Percentiles rank a stretch among this genome's conserved stretches.
Conservation (phyloP, 225 moss, liverwort and hornwort species). For the Polytrichum commune region DNA sequence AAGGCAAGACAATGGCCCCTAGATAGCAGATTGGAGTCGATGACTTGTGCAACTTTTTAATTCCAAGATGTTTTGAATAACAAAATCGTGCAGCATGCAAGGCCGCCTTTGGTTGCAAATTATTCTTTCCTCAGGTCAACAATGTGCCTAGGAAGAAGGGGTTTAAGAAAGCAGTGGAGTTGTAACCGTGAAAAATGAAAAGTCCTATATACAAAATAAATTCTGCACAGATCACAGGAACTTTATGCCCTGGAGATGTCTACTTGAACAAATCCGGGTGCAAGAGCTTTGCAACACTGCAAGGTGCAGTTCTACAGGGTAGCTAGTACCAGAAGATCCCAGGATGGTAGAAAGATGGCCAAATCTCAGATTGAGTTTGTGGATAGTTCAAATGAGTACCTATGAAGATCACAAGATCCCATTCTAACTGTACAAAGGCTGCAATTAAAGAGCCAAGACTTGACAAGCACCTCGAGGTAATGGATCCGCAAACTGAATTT, state of each 20-base stretch:
- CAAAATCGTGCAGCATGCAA: too few relatives aligned
- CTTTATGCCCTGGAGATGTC: slow-evolving; percentile 11
- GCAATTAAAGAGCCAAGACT: slow-evolving; percentile 70
- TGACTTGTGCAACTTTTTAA: too few relatives aligned
- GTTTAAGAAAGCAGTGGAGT: too few relatives aligned
- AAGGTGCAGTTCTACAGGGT: slow-evolving; percentile 18
- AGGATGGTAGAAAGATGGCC: slow-evolving; percentile 16
- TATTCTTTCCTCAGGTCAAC: too few relatives aligned
- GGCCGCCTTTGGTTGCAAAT: too few relatives aligned
- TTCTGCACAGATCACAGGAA: slow-evolving; percentile 15
- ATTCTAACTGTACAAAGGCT: slow-evolving; percentile 32
- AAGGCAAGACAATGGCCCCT: too few relatives aligned
- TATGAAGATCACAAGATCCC: slow-evolving; percentile 8
- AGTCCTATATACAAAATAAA: slow-evolving; percentile 31
- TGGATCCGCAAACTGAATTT: slow-evolving; percentile 90
- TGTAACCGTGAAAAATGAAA: background rate
- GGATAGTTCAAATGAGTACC: slow-evolving; percentile 14
- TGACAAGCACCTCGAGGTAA: slow-evolving; percentile 94
- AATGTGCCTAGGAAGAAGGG: too few relatives aligned
- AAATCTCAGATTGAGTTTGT: slow-evolving; percentile 18
- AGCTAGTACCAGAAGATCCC: slow-evolving; percentile 6
- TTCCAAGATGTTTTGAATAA: too few relatives aligned
- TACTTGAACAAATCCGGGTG: slow-evolving; percentile 19
- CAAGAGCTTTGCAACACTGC: slow-evolving; percentile 17
- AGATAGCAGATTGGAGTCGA: too few relatives aligned